Percentiles rank a stretch among this genome's conserved stretches.
These are phyloP conservation scores for Torulaspora globosa DNA, from an alignment of 1,139 yeast genomes.

Conservation along the genomic window DNA sequence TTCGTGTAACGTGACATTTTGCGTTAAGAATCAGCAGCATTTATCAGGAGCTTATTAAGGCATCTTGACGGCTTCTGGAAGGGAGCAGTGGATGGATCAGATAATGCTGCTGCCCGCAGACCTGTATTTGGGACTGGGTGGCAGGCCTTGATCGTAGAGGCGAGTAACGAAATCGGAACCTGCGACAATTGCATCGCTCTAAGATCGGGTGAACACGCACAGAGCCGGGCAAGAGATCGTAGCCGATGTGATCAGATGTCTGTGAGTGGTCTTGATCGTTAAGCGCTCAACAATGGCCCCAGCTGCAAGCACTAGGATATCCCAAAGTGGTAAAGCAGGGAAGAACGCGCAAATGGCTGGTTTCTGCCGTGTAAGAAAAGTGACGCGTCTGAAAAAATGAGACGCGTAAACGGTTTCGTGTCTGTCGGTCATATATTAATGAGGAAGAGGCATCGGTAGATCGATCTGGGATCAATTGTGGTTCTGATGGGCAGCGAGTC, in stretches of 20 bases:
- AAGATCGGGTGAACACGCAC: no score
- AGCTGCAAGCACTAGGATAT: conserved; percentile 2
- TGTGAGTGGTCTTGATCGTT: not conserved
- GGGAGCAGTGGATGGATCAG: no score
- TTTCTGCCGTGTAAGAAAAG: conserved; percentile 1
- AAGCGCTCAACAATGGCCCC: not conserved
- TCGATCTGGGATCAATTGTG: not conserved
- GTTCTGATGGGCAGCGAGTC: not conserved
- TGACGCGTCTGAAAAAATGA: conserved; percentile 11
- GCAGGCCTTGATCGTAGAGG: no score
- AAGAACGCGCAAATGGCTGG: conserved; percentile 12
- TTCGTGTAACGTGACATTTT: conserved; percentile 7
- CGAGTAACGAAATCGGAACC: no score
- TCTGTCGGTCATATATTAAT: not conserved
- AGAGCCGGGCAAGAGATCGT: no score
- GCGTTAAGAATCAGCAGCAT: no score
- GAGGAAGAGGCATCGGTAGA: conserved; percentile 1
- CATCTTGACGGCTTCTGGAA: no score
- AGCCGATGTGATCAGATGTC: not conserved
- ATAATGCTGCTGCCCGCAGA: no score
- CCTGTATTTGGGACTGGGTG: no score
- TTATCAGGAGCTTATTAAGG: no score
- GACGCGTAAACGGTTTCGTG: conserved; percentile 12
- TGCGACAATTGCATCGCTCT: no score
- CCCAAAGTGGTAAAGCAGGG: conserved; percentile 3